These are phyloP conservation scores for Geosmithia putterillii DNA, from an alignment of 2,329 filamentous ascomycete genomes.

Conservation along the genomic window DNA sequence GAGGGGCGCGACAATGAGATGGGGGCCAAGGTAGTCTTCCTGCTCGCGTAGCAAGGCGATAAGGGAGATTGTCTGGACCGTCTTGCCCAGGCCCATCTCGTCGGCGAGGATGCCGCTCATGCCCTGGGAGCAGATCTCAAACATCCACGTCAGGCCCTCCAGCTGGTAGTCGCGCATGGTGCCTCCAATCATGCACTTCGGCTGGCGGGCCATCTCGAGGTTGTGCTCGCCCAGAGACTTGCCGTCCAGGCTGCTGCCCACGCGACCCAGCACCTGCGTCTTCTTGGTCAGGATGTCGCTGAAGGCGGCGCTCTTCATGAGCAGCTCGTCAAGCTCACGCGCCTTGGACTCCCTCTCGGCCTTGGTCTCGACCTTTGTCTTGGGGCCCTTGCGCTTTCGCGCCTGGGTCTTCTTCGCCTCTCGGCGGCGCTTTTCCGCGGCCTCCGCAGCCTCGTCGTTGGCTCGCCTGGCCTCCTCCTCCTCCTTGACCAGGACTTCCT, in stretches of 20 bases:
- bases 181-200: conserved; percentile 71
- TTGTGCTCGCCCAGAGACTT: conserved; percentile 51
- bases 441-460: conserved; percentile 37
- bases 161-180: conserved; percentile 91
- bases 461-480: conserved; percentile 20
- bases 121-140: conserved; percentile 66
- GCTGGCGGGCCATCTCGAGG: conserved; percentile 72
- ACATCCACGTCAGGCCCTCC: conserved; percentile 92
- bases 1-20: conserved; percentile 79
- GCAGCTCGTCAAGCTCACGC: conserved; percentile 43
- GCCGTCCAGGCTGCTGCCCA: conserved; percentile 48
- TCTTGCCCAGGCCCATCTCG: conserved; percentile 90
- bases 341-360: conserved; percentile 45
- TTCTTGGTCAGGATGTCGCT: conserved; percentile 52
- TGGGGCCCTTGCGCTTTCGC: conserved; percentile 16
- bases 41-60: conserved; percentile 81
- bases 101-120: conserved; percentile 86
- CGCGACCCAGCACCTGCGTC: conserved; percentile 48
- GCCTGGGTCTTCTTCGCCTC: conserved; percentile 23
- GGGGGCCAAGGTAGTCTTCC: conserved; percentile 71
- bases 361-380: conserved; percentile 38
- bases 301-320: conserved; percentile 47
- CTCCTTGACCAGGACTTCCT: conserved; percentile 17
- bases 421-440: conserved; percentile 32
- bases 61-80: conserved; percentile 79